A percentile compares a stretch with the other conserved stretches of the same genome.
Evolutionary conservation across 192 early-diverging fungal species (phyloP).

Genomic region (Martensiomyces pterosporus): DNA sequence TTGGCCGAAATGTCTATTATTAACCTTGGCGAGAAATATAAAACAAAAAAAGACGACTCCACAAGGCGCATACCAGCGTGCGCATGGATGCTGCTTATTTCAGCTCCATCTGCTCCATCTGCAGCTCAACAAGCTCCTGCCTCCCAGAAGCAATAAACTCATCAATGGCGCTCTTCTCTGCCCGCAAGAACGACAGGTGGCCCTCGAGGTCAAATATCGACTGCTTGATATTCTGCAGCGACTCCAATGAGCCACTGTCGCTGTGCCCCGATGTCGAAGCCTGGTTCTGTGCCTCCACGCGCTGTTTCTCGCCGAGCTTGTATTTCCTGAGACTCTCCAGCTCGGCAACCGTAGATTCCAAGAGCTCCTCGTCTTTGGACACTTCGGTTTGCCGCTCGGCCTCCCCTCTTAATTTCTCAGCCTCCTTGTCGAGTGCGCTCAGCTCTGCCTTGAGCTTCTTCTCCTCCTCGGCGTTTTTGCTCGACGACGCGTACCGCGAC

Average conservation of each 20-base stretch:
- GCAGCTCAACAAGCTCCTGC: constrained; percentile 42
- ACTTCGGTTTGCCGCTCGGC: constrained; percentile 2
- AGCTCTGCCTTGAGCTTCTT: constrained; percentile 37
- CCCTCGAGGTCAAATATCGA: constrained; percentile 42
- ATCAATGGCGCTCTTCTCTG: constrained; percentile 41
- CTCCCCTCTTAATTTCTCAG: constrained; percentile 16
- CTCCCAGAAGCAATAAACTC: constrained; percentile 30
- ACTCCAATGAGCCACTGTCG: constrained; percentile 9
- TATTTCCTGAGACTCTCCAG: constrained; percentile 25
- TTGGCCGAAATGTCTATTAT: no score
- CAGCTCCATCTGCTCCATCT: constrained; percentile 38
- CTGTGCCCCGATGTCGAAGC: not conserved
- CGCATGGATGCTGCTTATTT: no score
- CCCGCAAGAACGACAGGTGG: constrained; percentile 34
- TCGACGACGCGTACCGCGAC: constrained; percentile 42
- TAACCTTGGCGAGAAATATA: no score
- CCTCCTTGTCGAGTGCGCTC: constrained; percentile 34
- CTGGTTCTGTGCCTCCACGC: constrained; percentile 1
- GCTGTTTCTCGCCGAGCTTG: constrained; percentile 27
- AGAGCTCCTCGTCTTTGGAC: constrained; percentile 2
- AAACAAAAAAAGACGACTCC: no score
- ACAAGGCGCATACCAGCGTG: no score
- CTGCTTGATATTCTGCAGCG: constrained; percentile 42
- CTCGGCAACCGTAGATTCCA: constrained; percentile 20
- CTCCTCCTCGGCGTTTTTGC: constrained; percentile 45